Percentiles rank a stretch among this genome's conserved stretches.
Evolutionary conservation across 2,329 filamentous ascomycete species (phyloP).

Genomic region (Botrytis galanthina): DNA sequence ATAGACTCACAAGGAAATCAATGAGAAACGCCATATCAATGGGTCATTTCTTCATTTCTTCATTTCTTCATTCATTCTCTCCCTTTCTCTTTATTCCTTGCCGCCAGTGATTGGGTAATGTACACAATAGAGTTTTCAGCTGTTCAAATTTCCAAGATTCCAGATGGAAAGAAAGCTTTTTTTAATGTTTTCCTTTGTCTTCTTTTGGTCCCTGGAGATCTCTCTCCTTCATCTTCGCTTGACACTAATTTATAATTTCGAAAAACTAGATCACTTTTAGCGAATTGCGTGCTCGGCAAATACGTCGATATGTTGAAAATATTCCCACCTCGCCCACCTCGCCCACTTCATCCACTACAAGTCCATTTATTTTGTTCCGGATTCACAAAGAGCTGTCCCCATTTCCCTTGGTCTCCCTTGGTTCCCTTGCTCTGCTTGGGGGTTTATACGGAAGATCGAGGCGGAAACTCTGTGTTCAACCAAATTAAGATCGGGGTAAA

Average conservation of each 20-base stretch:
- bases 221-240: neutral
- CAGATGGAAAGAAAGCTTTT: neutral
- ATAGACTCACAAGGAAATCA: neutral
- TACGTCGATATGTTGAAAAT: constrained; percentile 2
- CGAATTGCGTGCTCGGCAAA: constrained; percentile 13
- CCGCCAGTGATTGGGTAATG: neutral
- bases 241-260: neutral
- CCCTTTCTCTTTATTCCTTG: neutral
- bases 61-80: neutral
- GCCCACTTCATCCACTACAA: neutral
- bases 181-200: neutral
- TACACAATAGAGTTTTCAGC: neutral
- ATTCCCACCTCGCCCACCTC: constrained; percentile 1
- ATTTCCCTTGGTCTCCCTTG: neutral
- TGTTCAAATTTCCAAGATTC: neutral
- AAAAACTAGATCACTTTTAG: constrained; percentile 7
- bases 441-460: neutral
- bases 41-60: neutral
- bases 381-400: constrained; percentile 2
- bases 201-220: neutral
- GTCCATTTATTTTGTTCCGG: neutral
- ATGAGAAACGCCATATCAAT: constrained; percentile 1
- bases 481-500: neutral
- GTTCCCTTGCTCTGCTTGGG: neutral
- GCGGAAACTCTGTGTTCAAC: neutral